Percentiles rank a stretch among this genome's conserved stretches.
Evolutionary conservation across 176 grass and related monocot genomes (phyloP).

Genomic region (Triticum dicoccoides): DNA sequence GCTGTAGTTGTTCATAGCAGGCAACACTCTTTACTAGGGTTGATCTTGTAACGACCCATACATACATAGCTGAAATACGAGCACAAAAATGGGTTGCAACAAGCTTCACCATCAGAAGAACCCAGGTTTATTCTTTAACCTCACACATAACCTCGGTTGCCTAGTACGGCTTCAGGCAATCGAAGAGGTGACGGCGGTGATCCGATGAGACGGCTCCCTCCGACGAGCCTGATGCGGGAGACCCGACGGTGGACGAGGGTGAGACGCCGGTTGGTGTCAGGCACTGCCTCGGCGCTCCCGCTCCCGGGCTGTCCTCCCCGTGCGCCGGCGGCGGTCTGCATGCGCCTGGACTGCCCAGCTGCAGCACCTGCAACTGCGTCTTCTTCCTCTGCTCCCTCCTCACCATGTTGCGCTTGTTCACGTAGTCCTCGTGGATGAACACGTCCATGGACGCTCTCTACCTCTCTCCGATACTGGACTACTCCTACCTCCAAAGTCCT

Average conservation of each 20-base stretch:
- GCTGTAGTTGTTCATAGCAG: background rate
- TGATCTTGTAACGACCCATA: background rate
- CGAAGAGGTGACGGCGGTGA: slow-evolving; percentile 35
- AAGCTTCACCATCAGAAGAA: background rate
- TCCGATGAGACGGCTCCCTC: background rate
- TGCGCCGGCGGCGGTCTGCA: background rate
- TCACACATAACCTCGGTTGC: background rate
- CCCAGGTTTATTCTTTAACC: background rate
- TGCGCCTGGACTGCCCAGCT: background rate
- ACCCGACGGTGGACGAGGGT: background rate
- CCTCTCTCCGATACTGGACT: background rate
- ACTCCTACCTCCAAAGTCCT: background rate
- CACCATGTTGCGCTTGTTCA: slow-evolving; percentile 52
- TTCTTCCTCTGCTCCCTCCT: slow-evolving; percentile 41
- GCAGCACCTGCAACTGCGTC: slow-evolving; percentile 30
- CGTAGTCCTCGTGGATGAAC: slow-evolving; percentile 74
- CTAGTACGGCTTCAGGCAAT: slow-evolving; percentile 71
- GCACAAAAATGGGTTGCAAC: background rate
- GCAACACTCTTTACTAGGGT: background rate
- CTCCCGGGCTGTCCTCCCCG: slow-evolving; percentile 20
- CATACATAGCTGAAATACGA: background rate
- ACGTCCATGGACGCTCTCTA: slow-evolving; percentile 41
- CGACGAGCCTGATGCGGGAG: background rate
- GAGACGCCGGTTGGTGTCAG: slow-evolving; percentile 1
- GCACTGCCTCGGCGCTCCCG: background rate